Base-by-base conservation (phyloP, 73 alveolate genomes). In the Effrenium voratum region DNA sequence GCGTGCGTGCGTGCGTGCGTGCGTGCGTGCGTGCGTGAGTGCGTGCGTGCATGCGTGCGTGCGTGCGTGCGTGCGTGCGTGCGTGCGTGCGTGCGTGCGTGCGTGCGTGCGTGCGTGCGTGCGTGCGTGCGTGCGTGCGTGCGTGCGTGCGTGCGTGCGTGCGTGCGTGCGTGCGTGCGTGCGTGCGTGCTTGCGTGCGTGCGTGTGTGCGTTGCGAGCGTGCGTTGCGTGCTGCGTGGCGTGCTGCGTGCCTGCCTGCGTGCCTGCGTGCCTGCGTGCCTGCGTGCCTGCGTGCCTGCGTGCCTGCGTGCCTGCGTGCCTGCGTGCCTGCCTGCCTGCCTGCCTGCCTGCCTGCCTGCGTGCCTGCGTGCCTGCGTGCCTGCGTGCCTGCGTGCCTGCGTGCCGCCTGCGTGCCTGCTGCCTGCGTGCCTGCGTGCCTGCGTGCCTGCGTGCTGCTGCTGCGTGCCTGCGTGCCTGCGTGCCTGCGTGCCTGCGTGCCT, bases 401-500 rank as follows among this genome's bases (percentile, higher is more conserved):
- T n/a, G n/a, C n/a, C n/a, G n/a, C n/a, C n/a, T n/a, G n/a, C n/a
- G n/a, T n/a, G n/a, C n/a, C n/a, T n/a, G n/a, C n/a, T 52, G 63
- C 63, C 63, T 52, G 63, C 63, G 63, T 8, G 63, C 63, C 63
- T 52, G 63, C 63, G 63, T 52, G 63, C 63, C 63, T 52, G 63
- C 63, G 63, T 52, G 63, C 63, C 63, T 52, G 63, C 63, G 63
- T 52, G 63, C 63, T 52, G n/a, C n/a, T n/a, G n/a, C n/a, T n/a
- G 79, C 41, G 79, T 66, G 79, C 79, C 79, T 66, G 79, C 41
- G 79, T 66, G 79, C 79, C 79, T 66, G 79, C 41, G 79, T 66
- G 79, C 79, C 79, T 66, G 79, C 41, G 79, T 66, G 79, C 79
- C 79, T 66, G 79, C 41, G 79, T 66, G 79, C 79, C 79, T 66